These are phyloP conservation scores for Boletellus ananas DNA, from an alignment of 768 basidiomycete genomes.

Conservation along the genomic window DNA sequence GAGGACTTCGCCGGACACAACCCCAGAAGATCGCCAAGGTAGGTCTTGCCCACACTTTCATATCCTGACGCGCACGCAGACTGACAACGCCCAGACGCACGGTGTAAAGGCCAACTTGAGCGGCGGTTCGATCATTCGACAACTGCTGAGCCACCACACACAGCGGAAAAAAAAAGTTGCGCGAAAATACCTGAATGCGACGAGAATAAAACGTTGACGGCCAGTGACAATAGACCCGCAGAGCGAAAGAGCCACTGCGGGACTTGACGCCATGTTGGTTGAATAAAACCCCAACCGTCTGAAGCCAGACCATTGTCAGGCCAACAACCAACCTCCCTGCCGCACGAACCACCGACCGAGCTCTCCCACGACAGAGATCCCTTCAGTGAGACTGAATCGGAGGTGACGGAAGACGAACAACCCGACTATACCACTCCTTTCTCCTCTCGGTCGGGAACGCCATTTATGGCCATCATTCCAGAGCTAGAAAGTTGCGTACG, in stretches of 20 bases:
- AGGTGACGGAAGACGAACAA: no score
- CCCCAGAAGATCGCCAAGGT: slow-evolving; percentile 30
- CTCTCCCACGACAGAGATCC: no score
- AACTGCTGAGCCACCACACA: slow-evolving; percentile 11
- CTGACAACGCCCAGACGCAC: slow-evolving; percentile 13
- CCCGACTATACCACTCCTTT: no score
- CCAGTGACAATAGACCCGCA: slow-evolving; percentile 2
- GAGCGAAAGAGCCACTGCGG: background rate
- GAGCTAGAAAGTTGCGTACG: no score
- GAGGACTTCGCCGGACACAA: slow-evolving; percentile 19
- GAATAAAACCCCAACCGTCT: no score
- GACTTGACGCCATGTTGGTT: no score
- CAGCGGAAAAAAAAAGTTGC: slow-evolving; percentile 13
- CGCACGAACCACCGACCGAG: no score
- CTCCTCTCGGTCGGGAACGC: no score
- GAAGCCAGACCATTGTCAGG: no score
- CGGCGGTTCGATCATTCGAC: slow-evolving; percentile 23
- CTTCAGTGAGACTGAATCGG: no score
- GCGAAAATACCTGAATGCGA: background rate
- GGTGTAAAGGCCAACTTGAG: slow-evolving; percentile 25
- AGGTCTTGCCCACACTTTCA: background rate
- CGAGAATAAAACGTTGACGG: background rate
- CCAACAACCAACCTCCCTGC: no score
- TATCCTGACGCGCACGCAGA: background rate
- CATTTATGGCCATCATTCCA: no score